Conservation (phyloP, 768 basidiomycete genomes). For the Leccinum incarnatum region DNA sequence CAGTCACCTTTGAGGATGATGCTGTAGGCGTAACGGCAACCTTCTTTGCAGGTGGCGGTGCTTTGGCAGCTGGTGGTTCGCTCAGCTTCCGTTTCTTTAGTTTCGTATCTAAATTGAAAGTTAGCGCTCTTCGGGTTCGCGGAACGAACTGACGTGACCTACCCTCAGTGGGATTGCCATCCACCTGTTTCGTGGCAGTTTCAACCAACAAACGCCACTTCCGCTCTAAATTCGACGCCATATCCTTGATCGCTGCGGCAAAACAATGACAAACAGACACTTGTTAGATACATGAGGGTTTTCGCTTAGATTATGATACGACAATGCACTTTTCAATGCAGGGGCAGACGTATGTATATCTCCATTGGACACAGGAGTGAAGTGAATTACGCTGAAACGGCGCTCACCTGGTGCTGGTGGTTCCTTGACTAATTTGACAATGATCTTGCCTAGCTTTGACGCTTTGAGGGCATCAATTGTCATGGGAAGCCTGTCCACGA, state of each 20-base stretch:
- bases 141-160: slow-evolving; percentile 55
- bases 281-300: slow-evolving; percentile 66
- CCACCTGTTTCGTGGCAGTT: slow-evolving; percentile 44
- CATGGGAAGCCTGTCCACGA: slow-evolving; percentile 81
- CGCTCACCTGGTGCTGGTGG: slow-evolving; percentile 78
- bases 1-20: slow-evolving; percentile 29
- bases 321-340: slow-evolving; percentile 30
- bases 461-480: slow-evolving; percentile 63
- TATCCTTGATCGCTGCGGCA: slow-evolving; percentile 83
- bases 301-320: slow-evolving; percentile 34
- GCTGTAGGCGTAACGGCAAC: slow-evolving; percentile 40
- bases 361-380: slow-evolving; percentile 23
- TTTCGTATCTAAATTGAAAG: slow-evolving; percentile 44
- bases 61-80: slow-evolving; percentile 47
- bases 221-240: slow-evolving; percentile 84
- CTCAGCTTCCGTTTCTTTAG: slow-evolving; percentile 72
- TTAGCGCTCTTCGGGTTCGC: slow-evolving; percentile 25
- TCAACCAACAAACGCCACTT: slow-evolving; percentile 72
- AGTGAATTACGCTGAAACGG: slow-evolving; percentile 14
- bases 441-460: slow-evolving; percentile 77
- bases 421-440: slow-evolving; percentile 74
- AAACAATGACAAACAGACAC: slow-evolving; percentile 40
- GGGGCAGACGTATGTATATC: slow-evolving; percentile 29
- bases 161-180: slow-evolving; percentile 60
- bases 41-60: slow-evolving; percentile 64